phyloP scores from a whole-genome alignment of 257 asterid species.

The Leptodermis oblonga region DNA sequence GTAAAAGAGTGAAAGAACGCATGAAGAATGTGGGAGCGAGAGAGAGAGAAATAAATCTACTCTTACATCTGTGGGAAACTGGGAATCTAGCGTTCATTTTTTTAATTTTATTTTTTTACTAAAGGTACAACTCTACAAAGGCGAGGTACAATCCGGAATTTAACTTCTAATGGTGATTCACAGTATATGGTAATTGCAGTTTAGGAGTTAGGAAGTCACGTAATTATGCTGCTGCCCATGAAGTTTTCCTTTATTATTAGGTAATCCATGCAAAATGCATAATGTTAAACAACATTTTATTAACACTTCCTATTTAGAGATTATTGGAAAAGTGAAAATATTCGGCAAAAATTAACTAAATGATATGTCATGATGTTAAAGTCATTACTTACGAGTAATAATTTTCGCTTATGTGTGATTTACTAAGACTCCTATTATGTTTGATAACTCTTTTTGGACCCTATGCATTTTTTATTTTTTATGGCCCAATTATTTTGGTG shows the following conservation, averaged over 20 bases:
- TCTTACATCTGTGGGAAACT: neutral
- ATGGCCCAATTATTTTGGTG: no score
- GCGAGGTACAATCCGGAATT: neutral
- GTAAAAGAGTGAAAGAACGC: neutral
- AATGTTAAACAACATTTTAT: no score
- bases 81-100: neutral
- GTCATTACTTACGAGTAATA: no score
- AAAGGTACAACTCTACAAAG: neutral
- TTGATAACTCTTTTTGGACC: no score
- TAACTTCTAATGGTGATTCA: neutral
- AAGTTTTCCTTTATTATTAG: neutral
- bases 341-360: no score
- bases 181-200: neutral
- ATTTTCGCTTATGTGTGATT: no score
- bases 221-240: neutral
- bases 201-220: neutral
- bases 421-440: no score
- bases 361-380: no score
- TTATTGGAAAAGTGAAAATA: no score
- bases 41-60: conserved; percentile 7
- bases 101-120: neutral
- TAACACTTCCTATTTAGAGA: no score
- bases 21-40: neutral
- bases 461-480: no score
- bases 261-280: neutral